These are phyloP conservation scores for Aaosphaeria pasadenensis DNA, from an alignment of 2,329 filamentous ascomycete genomes.

Conservation along the genomic window DNA sequence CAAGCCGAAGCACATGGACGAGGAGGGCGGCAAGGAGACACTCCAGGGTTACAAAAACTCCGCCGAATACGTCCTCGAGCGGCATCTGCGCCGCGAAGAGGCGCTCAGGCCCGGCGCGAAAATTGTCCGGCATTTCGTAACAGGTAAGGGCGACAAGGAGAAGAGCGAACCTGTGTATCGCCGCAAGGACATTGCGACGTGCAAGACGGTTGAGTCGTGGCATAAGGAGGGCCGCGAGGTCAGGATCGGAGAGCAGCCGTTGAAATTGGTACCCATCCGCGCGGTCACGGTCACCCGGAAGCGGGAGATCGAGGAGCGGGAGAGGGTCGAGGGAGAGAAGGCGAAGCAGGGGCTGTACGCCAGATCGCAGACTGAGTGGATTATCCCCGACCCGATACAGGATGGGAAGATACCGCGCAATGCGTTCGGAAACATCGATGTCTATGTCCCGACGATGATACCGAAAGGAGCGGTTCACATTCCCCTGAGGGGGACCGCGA, in stretches of 20 bases:
- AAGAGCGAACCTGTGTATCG: conserved; percentile 79
- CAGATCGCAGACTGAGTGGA: conserved; percentile 86
- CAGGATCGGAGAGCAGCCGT: conserved; percentile 64
- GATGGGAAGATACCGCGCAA: conserved; percentile 92
- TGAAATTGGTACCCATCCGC: conserved; percentile 86
- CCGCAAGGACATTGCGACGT: conserved; percentile 75
- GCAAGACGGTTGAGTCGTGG: conserved; percentile 94
- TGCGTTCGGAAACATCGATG: conserved; percentile 91
- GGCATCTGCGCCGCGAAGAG: conserved; percentile 89
- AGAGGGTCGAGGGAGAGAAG: conserved; percentile 75
- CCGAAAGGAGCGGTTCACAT: conserved; percentile 81
- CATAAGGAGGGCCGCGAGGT: conserved; percentile 91
- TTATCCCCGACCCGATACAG: conserved; percentile 81
- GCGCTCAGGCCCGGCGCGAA: conserved; percentile 68
- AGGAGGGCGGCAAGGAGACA: conserved; percentile 70
- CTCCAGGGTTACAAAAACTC: conserved; percentile 86
- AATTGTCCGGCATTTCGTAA: conserved; percentile 71
- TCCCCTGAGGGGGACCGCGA: conserved; percentile 71
- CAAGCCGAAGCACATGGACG: conserved; percentile 62
- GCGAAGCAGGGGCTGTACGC: conserved; percentile 84
- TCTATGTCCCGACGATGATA: conserved; percentile 92
- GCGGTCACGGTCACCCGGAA: conserved; percentile 86
- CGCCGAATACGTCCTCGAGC: conserved; percentile 77
- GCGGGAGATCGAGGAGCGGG: conserved; percentile 82
- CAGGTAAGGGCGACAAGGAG: conserved; percentile 68